Percentiles rank a stretch among this genome's conserved stretches.
Conservation (phyloP, 208 protist genomes). For the Novymonas esmeraldas region DNA sequence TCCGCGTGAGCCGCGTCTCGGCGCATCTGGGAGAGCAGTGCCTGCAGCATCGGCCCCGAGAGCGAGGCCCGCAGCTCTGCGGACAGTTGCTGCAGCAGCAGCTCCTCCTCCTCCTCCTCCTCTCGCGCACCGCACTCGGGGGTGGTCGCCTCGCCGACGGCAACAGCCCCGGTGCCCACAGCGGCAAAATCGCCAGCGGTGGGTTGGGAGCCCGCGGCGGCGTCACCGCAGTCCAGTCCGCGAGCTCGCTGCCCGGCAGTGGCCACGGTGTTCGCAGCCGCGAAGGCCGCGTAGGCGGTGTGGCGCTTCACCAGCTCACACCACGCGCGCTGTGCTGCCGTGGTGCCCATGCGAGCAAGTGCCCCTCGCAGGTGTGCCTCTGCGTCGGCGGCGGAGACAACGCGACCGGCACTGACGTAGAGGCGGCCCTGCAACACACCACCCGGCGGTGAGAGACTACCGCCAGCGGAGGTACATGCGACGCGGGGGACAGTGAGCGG, state of each 20-base stretch:
- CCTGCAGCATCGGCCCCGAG: slow-evolving; percentile 52
- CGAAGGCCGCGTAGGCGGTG: slow-evolving; percentile 46
- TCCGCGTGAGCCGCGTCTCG: slow-evolving; percentile 50
- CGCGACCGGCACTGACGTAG: slow-evolving; percentile 25
- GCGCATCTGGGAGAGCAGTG: slow-evolving; percentile 70
- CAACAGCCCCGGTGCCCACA: not conserved
- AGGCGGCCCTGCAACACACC: slow-evolving; percentile 30
- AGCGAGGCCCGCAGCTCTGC: slow-evolving; percentile 65
- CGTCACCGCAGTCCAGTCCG: not conserved
- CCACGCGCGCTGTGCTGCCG: slow-evolving; percentile 28
- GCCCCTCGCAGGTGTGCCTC: slow-evolving; percentile 11
- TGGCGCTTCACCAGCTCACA: slow-evolving; percentile 30
- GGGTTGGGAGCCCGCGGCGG: not conserved
- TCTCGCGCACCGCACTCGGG: no score
- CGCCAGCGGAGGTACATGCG: not conserved
- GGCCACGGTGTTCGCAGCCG: not conserved
- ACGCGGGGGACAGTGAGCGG: not conserved
- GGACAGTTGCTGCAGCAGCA: slow-evolving; percentile 56
- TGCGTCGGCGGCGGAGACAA: slow-evolving; percentile 49
- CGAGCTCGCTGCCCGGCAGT: not conserved
- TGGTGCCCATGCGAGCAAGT: slow-evolving; percentile 21
- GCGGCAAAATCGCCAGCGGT: not conserved
- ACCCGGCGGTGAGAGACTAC: not conserved
- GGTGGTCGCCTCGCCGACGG: not conserved
- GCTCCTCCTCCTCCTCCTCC: slow-evolving; percentile 16